Base-by-base conservation (phyloP, 805 yeast genomes). In the Kuraishia hungarica region DNA sequence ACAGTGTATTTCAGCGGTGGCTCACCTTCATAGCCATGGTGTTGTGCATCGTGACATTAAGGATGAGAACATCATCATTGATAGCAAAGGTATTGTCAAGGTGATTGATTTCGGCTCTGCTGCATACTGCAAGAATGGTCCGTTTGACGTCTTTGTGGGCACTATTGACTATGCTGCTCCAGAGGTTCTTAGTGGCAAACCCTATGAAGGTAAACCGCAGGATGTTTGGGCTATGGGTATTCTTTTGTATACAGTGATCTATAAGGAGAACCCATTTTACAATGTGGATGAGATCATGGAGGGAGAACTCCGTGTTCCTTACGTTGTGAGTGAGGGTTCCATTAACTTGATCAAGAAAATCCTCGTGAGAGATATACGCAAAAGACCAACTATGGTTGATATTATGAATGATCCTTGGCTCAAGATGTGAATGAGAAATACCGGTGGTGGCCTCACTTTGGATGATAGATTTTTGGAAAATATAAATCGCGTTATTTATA, bases 91-190 rank as follows among this genome's bases (percentile, higher is more conserved):
- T 1, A 77, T 82, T 50, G 85, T 89, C 53, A 92, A 91, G 67
- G 74, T 93, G 58, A 93, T 93, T 65, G 99, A 93, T 71, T 93
- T 91, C 68, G 99, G 99, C 1, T 86, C 96, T 51, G 96, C 98
- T 1, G 97, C 97, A 0, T 90, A 90, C 67, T 82, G 84, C 21
- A 82, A 80, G 60, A 90, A 86, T 72, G 98, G 97, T 0, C 98
- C 98, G 4, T 94, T 93, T 71, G 97, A 93, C 61, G 97, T 94
- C 4, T 93, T 94, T 71, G 98, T 94, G 1, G 99, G 99, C 2
- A 94, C 99, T 0, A 84, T 94, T 50, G 97, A 94, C 68, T 94
- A 93, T 68, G 98, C 98, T 0, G 96, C 98, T 0, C 99, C 99
- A 0, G 99, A 94, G 69, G 97, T 94, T 0, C 74, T 94, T 39